Base-by-base conservation (phyloP, 2,329 filamentous ascomycete genomes). In the Epichloe amarillans region DNA sequence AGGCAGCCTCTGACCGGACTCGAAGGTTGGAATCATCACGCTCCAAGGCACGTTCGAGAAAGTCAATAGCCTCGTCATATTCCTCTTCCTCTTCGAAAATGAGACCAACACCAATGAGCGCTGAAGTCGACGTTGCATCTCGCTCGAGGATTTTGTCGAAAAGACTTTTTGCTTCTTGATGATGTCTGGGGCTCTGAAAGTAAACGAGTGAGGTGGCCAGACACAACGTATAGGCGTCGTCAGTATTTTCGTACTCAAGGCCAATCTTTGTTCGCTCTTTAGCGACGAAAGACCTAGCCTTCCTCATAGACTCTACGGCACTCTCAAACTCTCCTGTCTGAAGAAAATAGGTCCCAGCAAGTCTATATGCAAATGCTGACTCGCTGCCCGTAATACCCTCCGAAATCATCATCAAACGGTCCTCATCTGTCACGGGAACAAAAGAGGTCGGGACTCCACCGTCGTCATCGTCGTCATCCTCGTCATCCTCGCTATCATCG, bases 31-130 rank as follows among this genome's bases (percentile, higher is more conserved):
- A 71, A 2, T 75, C 71, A 61, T 95, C 88, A 23, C 86, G 79
- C 55, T 82, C 65, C 26, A 94, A 65, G 1, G 93, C 93, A 55
- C 87, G 79, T 39, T 76, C 77, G 12, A 98, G 70, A 70, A 95
- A 96, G 30, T 84, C 78, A 39, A 90, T 81, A 0, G 94, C 93
- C 60, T 88, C 77, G 45, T 79, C 74, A 60, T 87, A 96, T 55
- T 97, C 86, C 60, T 95, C 85, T 56, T 95, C 89, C 59, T 97
- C 93, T 65, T 96, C 89, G 45, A 90, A 84, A 40, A 98, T 91
- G 23, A 97, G 69, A 1, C 93, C 94, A 36, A 96, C 81, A 0
- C 93, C 93, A 44, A 97, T 86, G 54, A 98, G 72, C 2, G 90
- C 90, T 33, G 82, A 71, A 0, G 89, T 94, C 0, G 86, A 90